Base-by-base conservation (phyloP, 768 basidiomycete species). In the Chalciporus pseudorubinellus region DNA sequence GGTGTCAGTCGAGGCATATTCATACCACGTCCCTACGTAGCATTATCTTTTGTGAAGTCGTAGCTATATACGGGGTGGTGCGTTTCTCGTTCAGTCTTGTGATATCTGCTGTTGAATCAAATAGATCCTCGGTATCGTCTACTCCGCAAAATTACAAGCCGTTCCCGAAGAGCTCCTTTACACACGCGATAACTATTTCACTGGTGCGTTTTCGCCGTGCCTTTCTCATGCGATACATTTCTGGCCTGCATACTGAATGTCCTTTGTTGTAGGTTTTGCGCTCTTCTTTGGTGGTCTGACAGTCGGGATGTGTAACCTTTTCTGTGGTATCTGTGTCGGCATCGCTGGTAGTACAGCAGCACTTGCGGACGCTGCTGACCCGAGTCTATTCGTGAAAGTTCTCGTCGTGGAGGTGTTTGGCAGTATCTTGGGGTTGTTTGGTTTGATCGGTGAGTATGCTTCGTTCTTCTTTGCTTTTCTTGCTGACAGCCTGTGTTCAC, bases 1-100 rank as follows among this genome's bases (percentile, higher is more conserved):
- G 24, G 9, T 21, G 11, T 28, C 16, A 13, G 12, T 22, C 5
- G 6, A n/a, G 31, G 20, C 43, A 3, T 16, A 18, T 26, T 24
- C 46, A n/a, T 31, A 39, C 8, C 46, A 28, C 7, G 20, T 39
- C 21, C 28, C 33, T 38, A 16, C 16, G 8, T 7, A 98, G 95
- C 59, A 93, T 98, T 75, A 98, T 99, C 64, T 98, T 98, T 78
- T 98, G 95, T 70, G 95, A 98, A 75, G 97, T 98, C 64, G 95
- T 99, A 24, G 97, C 95, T 52, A 98, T 99, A 65, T 98, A 98
- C 73, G 97, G 90, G 51, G 91, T 92, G 46, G 92, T 94, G 71
- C 53, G 88, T 78, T 16, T 5, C 41, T 10, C 11, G 11, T 12
- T 22, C 24, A 13, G 4, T 33, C 5, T 3, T 12, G 50, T 53